Evolutionary conservation across 441 rosid genomes (phyloP), one percentile per base, ranked within the genome.

Genomic region (Syzygium syzygioides): DNA sequence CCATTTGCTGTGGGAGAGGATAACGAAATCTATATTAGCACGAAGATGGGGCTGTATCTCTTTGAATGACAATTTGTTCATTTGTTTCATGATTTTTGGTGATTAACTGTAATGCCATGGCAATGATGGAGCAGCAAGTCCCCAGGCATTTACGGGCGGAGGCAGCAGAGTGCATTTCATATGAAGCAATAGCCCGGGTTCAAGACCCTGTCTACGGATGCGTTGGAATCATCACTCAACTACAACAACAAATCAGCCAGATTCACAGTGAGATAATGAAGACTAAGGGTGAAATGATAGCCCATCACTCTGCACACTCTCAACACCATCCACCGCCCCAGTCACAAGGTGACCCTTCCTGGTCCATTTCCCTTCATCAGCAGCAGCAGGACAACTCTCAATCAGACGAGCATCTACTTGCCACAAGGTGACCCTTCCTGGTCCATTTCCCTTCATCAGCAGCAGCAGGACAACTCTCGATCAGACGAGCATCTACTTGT

Each of bases 181-280:
- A 71, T 15, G 92, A 91, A 85, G 93, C 93, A 59, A 34, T 32
- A 30, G 56, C 79, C 76, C 84, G 93, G 6, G 71, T 90, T 28
- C 37, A 66, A 66, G 91, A 90, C 83, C 92, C 91, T 1, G 92
- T 91, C 28, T 91, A 91, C 66, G 92, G 93, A 55, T 88, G 93
- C 79, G 92, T 83, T 59, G 88, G 90, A 14, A 60, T 90, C 30
- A 86, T 90, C 9, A 86, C 85, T 56, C 94, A 89, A 57, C 76
- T 91, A 30, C 93, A 89, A 41, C 89, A 90, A 48, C 91, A 91
- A 86, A 93, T 90, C 30, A 86, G 30, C 25, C 89, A 91, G 26
- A 41, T 23, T 60, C 87, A 89, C 28, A 55, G 64, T 34, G 88
- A 89, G 54, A 53, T 88, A 10, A 25, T 62, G 56, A 87, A 84